These are phyloP conservation scores for Epichloe bromicola DNA, from an alignment of 2,329 filamentous ascomycete genomes.

Conservation along the genomic window DNA sequence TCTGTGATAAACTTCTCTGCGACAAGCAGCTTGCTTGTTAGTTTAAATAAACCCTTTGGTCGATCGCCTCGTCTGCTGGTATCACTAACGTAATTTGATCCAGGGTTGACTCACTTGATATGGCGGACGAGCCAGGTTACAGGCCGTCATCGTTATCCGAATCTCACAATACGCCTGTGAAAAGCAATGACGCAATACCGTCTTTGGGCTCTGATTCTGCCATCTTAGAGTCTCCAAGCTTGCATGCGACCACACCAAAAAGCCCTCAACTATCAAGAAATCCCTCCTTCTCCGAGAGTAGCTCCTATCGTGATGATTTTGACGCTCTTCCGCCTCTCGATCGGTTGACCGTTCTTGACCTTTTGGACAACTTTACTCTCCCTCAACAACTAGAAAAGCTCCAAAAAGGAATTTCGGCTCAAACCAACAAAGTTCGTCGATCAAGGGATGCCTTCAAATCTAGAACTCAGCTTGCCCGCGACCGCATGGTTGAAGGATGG, in stretches of 20 bases:
- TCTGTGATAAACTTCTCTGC: background rate
- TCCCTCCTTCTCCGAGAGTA: slow-evolving; percentile 70
- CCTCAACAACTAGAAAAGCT: slow-evolving; percentile 85
- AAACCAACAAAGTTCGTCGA: slow-evolving; percentile 73
- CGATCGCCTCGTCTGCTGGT: background rate
- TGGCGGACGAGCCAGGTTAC: slow-evolving; percentile 1
- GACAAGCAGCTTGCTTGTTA: background rate
- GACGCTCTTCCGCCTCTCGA: slow-evolving; percentile 80
- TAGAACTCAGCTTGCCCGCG: slow-evolving; percentile 64
- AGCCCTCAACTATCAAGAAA: slow-evolving; percentile 58
- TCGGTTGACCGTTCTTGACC: slow-evolving; percentile 78
- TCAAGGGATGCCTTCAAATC: slow-evolving; percentile 72
- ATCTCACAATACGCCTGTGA: slow-evolving; percentile 28
- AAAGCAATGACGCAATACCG: slow-evolving; percentile 27
- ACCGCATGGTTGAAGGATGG: slow-evolving; percentile 89
- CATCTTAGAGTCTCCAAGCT: slow-evolving; percentile 35
- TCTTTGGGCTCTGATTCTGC: slow-evolving; percentile 30
- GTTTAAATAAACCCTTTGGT: background rate
- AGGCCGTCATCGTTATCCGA: background rate
- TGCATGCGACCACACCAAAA: slow-evolving; percentile 31
- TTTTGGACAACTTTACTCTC: slow-evolving; percentile 86
- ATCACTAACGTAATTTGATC: background rate
- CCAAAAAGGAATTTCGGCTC: slow-evolving; percentile 66
- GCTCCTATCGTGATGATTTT: slow-evolving; percentile 79
- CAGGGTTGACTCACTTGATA: background rate